phyloP scores from a whole-genome alignment of 1,139 yeast species.

The Hemisphaericaspora subhashii region DNA sequence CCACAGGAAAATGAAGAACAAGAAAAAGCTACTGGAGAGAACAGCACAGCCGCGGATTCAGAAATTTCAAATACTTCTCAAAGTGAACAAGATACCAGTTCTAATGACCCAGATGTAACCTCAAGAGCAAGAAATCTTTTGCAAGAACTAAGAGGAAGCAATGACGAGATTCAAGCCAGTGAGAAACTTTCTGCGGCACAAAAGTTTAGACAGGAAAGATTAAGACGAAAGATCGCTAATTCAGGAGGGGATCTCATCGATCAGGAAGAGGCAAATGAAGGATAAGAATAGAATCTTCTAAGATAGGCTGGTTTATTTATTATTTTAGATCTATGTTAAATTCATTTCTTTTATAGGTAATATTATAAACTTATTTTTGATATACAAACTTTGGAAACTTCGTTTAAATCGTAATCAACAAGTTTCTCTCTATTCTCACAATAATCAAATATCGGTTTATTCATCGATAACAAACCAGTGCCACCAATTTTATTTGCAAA shows the following conservation, averaged over 20 bases:
- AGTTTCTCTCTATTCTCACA: constrained; percentile 26
- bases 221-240: constrained; percentile 11
- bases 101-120: constrained; percentile 44
- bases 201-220: constrained; percentile 38
- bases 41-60: constrained; percentile 1
- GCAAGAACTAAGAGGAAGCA: constrained; percentile 52
- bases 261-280: neutral
- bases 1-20: constrained; percentile 12
- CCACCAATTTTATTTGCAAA: constrained; percentile 41
- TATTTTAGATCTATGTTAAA: constrained; percentile 2
- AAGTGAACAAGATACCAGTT: too few species aligned
- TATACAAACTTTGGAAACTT: constrained; percentile 21
- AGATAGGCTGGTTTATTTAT: constrained; percentile 1
- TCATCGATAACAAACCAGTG: constrained; percentile 37
- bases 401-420: constrained; percentile 41
- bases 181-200: constrained; percentile 33
- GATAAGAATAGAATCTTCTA: neutral
- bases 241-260: constrained; percentile 6
- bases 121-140: constrained; percentile 60
- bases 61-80: constrained; percentile 11
- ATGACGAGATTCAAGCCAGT: constrained; percentile 10
- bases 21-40: constrained; percentile 11
- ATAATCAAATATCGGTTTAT: constrained; percentile 39
- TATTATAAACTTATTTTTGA: constrained; percentile 19
- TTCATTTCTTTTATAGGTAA: constrained; percentile 5